A percentile compares a stretch with the other conserved stretches of the same genome.
These are phyloP conservation scores for Heterobasidion occidentale DNA, from an alignment of 1,284 basidiomycete species.

Conservation along the genomic window DNA sequence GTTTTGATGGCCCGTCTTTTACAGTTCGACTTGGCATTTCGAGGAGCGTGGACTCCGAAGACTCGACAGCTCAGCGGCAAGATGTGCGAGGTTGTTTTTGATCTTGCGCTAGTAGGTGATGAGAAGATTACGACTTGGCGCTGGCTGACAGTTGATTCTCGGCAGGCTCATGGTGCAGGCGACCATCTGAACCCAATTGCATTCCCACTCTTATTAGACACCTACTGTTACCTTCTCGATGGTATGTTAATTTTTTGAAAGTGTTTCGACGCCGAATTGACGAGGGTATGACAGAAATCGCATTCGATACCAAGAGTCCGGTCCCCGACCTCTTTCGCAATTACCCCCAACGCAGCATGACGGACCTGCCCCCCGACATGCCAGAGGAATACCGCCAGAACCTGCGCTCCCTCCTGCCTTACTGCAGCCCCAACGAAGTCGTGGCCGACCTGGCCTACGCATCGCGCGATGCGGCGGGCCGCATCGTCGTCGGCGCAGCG, in stretches of 20 bases:
- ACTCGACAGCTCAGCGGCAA: slow-evolving; percentile 38
- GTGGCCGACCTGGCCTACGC: slow-evolving; percentile 52
- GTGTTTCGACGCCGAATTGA: not conserved
- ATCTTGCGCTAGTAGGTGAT: slow-evolving; percentile 47
- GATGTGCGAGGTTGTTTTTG: slow-evolving; percentile 40
- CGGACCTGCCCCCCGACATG: slow-evolving; percentile 48
- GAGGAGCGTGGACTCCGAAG: slow-evolving; percentile 45
- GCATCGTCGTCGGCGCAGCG: slow-evolving; percentile 36
- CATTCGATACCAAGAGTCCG: slow-evolving; percentile 44
- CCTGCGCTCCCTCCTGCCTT: slow-evolving; percentile 47
- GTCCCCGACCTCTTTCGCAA: slow-evolving; percentile 50
- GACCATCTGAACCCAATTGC: slow-evolving; percentile 42
- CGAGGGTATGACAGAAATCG: slow-evolving; percentile 42
- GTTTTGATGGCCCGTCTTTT: slow-evolving; percentile 55
- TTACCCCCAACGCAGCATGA: slow-evolving; percentile 44
- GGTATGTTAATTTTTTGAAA: slow-evolving; percentile 33
- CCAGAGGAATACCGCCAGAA: slow-evolving; percentile 49
- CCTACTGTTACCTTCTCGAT: slow-evolving; percentile 63
- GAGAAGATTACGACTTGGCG: not conserved
- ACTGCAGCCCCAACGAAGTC: slow-evolving; percentile 39
- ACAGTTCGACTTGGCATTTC: slow-evolving; percentile 67
- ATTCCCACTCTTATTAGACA: slow-evolving; percentile 65
- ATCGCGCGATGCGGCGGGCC: slow-evolving; percentile 43
- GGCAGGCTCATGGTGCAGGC: slow-evolving; percentile 44
- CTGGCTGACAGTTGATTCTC: not conserved